These are phyloP conservation scores for California macrophylla DNA, from an alignment of 441 rosid species.

Conservation along the genomic window DNA sequence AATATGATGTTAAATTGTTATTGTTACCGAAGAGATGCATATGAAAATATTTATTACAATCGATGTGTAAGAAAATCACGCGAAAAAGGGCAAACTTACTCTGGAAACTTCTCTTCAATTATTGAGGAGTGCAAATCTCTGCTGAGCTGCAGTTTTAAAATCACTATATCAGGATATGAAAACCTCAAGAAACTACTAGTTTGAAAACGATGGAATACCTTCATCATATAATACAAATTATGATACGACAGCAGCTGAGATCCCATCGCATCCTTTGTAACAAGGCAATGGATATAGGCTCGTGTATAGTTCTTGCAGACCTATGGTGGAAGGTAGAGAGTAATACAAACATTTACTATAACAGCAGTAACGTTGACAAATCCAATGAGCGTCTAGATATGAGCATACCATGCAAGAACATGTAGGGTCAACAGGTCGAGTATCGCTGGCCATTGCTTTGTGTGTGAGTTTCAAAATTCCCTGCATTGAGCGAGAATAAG, in stretches of 20 bases:
- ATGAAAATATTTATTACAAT: neutral
- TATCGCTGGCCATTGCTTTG: slow-evolving; percentile 51
- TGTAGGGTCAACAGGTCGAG: slow-evolving; percentile 54
- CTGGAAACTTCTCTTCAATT: slow-evolving; percentile 44
- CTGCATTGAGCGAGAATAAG: slow-evolving; percentile 25
- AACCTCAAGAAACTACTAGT: slow-evolving; percentile 8
- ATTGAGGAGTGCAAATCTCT: slow-evolving; percentile 54
- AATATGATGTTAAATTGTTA: too few relatives aligned
- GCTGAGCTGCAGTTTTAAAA: slow-evolving; percentile 45
- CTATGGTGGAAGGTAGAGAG: slow-evolving; percentile 24
- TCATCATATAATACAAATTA: slow-evolving; percentile 58
- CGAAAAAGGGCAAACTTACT: slow-evolving; percentile 29
- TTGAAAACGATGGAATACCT: slow-evolving; percentile 23
- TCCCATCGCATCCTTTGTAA: slow-evolving; percentile 71
- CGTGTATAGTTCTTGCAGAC: slow-evolving; percentile 66
- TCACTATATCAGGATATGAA: slow-evolving; percentile 8
- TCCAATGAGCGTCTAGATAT: slow-evolving; percentile 2
- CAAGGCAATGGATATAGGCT: slow-evolving; percentile 66
- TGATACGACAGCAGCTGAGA: slow-evolving; percentile 70
- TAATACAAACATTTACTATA: neutral
- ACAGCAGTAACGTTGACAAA: slow-evolving; percentile 4
- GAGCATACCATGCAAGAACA: slow-evolving; percentile 59
- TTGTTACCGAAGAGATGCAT: neutral
- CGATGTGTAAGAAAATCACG: neutral
- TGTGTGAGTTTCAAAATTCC: slow-evolving; percentile 62